Percentiles rank a stretch among this genome's conserved stretches.
Evolutionary conservation across 495 filamentous ascomycete species (phyloP).

Genomic region (Achaetomiella virescens): DNA sequence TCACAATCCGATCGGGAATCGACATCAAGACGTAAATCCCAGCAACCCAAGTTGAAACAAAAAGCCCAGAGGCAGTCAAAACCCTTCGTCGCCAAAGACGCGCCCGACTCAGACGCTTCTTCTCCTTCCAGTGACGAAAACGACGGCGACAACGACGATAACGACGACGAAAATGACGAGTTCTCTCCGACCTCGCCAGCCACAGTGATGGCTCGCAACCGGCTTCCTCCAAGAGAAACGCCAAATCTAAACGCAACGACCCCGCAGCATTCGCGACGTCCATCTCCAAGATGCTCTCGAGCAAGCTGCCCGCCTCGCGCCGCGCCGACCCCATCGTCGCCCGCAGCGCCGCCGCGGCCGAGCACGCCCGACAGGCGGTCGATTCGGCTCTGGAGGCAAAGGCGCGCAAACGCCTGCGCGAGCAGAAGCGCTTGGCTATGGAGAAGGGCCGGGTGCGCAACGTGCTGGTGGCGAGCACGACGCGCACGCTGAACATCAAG

Average conservation of each 20-base stretch:
- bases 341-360: slow-evolving; percentile 62
- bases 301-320: slow-evolving; percentile 73
- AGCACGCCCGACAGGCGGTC: slow-evolving; percentile 56
- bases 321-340: slow-evolving; percentile 85
- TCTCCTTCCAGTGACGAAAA: slow-evolving; percentile 32
- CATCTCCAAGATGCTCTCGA: slow-evolving; percentile 81
- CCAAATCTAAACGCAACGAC: slow-evolving; percentile 75
- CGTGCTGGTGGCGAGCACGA: slow-evolving; percentile 52
- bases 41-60: slow-evolving; percentile 15
- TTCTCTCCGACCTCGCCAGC: slow-evolving; percentile 32
- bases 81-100: slow-evolving; percentile 29
- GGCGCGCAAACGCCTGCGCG: slow-evolving; percentile 68
- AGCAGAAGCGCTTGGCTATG: slow-evolving; percentile 71
- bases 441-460: slow-evolving; percentile 87
- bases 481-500: slow-evolving; percentile 33
- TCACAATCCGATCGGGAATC: slow-evolving; percentile 26
- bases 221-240: slow-evolving; percentile 17
- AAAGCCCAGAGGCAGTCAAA: slow-evolving; percentile 17
- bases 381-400: slow-evolving; percentile 74
- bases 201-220: slow-evolving; percentile 34
- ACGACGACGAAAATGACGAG: slow-evolving; percentile 27
- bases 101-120: slow-evolving; percentile 27
- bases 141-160: slow-evolving; percentile 18
- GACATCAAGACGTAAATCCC: slow-evolving; percentile 9
- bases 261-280: slow-evolving; percentile 83